Evolutionary conservation across 202 grass and related monocot species (phyloP).

Genomic region (Cymbopogon flexuosus): DNA sequence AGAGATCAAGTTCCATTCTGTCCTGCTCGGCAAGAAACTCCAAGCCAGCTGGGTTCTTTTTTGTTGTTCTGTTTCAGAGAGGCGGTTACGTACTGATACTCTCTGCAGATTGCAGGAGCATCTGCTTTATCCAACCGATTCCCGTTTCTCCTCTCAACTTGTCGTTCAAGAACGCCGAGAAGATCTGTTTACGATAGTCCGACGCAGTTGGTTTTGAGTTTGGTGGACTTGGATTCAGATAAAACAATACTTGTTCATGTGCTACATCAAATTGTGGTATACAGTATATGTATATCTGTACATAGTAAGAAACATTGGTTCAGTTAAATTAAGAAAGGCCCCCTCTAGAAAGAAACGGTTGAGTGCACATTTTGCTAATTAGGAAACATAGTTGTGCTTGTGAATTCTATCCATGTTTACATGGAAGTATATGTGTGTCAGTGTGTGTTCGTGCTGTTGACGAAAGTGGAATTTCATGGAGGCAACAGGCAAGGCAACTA

Average conservation of each 20-base stretch:
- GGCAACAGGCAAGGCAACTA: background rate
- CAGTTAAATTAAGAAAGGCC: background rate
- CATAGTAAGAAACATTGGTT: background rate
- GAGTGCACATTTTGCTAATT: background rate
- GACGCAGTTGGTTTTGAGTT: background rate
- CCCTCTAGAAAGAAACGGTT: background rate
- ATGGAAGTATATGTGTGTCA: too few relatives aligned
- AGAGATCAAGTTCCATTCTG: background rate
- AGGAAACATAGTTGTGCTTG: background rate
- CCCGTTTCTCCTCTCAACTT: background rate
- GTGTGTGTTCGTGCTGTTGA: background rate
- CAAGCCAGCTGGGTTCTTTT: background rate
- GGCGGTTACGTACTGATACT: background rate
- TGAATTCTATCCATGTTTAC: background rate
- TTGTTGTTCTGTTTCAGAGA: background rate
- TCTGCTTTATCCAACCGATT: conserved; percentile 8
- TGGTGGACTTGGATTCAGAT: too few relatives aligned
- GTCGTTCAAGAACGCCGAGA: background rate
- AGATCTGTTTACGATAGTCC: background rate
- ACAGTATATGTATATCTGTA: too few relatives aligned
- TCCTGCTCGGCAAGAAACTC: too few relatives aligned
- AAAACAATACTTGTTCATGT: too few relatives aligned
- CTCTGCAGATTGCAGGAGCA: conserved; percentile 5
- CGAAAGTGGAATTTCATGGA: background rate
- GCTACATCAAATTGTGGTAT: too few relatives aligned